phyloP scores from a whole-genome alignment of 2,329 filamentous ascomycete genomes.

The Hypoxylon sp. region DNA sequence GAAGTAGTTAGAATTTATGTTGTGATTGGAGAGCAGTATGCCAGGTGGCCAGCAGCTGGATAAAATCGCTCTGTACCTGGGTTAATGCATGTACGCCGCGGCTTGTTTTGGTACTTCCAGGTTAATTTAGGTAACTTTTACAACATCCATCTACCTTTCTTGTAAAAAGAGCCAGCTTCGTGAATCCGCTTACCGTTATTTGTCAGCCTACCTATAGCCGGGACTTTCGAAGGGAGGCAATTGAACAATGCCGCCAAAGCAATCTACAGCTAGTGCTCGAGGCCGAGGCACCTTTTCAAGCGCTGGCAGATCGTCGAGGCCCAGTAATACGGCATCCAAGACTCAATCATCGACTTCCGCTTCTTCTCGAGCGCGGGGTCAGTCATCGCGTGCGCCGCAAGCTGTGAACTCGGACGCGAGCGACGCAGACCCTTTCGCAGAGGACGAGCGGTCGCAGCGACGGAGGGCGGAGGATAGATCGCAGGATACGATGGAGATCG shows the following conservation, averaged over 20 bases:
- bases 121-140: background rate
- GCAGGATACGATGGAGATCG: constrained; percentile 45
- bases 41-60: constrained; percentile 38
- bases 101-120: background rate
- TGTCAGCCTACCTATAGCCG: constrained; percentile 2
- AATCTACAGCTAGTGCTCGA: constrained; percentile 55
- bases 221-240: background rate
- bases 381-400: constrained; percentile 29
- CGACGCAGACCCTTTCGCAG: constrained; percentile 52
- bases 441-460: constrained; percentile 35
- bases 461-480: constrained; percentile 14
- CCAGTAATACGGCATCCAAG: constrained; percentile 35
- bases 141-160: background rate
- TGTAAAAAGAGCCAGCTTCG: background rate
- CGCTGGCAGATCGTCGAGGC: constrained; percentile 33
- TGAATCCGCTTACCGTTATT: background rate
- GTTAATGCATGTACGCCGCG: constrained; percentile 5
- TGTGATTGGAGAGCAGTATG: constrained; percentile 19
- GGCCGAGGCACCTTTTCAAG: constrained; percentile 52
- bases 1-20: constrained; percentile 4
- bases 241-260: constrained; percentile 61
- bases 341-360: constrained; percentile 29
- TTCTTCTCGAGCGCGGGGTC: constrained; percentile 34
- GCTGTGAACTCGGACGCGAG: constrained; percentile 37
- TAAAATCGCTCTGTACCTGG: background rate